These are phyloP conservation scores for Globisporangium megalacanthum DNA, from an alignment of 352 stramenopile species.

Conservation along the genomic window DNA sequence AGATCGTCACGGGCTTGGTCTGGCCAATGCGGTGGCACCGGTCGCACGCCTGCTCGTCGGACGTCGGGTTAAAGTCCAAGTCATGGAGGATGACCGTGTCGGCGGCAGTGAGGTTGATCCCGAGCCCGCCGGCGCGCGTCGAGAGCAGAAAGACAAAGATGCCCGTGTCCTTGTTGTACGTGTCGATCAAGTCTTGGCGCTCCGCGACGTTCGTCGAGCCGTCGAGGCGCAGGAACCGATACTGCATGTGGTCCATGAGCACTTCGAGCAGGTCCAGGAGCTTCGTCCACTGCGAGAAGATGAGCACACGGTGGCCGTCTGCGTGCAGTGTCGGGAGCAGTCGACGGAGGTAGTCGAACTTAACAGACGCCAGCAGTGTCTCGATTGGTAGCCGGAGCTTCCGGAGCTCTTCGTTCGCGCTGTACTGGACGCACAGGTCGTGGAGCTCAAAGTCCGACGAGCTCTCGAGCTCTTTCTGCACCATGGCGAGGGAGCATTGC, in stretches of 20 bases:
- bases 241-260: conserved; percentile 70
- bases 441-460: conserved; percentile 97
- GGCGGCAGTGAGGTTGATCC: conserved; percentile 96
- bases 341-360: conserved; percentile 89
- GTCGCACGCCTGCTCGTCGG: conserved; percentile 86
- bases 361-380: conserved; percentile 90
- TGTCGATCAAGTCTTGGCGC: conserved; percentile 78
- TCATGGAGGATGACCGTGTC: conserved; percentile 88
- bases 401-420: conserved; percentile 67
- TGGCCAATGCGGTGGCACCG: conserved; percentile 90
- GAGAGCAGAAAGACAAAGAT: conserved; percentile 98
- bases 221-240: conserved; percentile 76
- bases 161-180: conserved; percentile 83
- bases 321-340: conserved; percentile 84
- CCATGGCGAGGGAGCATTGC: conserved; percentile 74
- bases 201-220: conserved; percentile 69
- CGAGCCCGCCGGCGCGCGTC: conserved; percentile 95
- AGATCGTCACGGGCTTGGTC: conserved; percentile 86
- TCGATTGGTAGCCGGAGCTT: conserved; percentile 84
- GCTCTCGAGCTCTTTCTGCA: conserved; percentile 90
- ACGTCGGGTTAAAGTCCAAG: conserved; percentile 83
- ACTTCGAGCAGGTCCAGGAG: conserved; percentile 93
- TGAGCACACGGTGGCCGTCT: conserved; percentile 92
- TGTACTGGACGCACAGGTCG: conserved; percentile 88
- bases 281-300: conserved; percentile 97